Evolutionary conservation across 2,329 filamentous ascomycete species (phyloP).

Genomic region (Aspergillus terreus): DNA sequence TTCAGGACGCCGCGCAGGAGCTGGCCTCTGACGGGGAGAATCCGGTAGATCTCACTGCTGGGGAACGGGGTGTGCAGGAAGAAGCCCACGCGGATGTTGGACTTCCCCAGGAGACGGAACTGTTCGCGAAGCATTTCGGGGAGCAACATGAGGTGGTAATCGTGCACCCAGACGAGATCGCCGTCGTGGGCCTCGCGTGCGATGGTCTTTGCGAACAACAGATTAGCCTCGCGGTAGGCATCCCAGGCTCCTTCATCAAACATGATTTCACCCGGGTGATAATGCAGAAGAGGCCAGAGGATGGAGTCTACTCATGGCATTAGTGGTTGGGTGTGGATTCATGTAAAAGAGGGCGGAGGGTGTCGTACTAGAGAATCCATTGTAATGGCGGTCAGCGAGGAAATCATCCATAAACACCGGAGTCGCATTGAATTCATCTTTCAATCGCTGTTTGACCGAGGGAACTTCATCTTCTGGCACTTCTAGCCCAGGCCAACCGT

Average conservation of each 20-base stretch:
- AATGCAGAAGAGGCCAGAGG: constrained; percentile 94
- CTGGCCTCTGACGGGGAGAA: constrained; percentile 81
- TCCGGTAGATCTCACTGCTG: constrained; percentile 90
- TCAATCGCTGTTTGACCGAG: constrained; percentile 67
- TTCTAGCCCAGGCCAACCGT: constrained; percentile 90
- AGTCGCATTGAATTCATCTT: constrained; percentile 78
- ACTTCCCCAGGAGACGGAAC: constrained; percentile 64
- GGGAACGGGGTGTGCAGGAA: constrained; percentile 95
- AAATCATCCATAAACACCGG: constrained; percentile 89
- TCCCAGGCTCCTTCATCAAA: constrained; percentile 91
- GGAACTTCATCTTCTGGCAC: constrained; percentile 75
- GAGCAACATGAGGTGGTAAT: constrained; percentile 93
- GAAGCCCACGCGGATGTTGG: constrained; percentile 93
- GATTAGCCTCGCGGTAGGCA: constrained; percentile 86
- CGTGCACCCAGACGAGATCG: constrained; percentile 92
- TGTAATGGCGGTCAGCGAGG: constrained; percentile 88
- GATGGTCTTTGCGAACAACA: constrained; percentile 80
- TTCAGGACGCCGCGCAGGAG: constrained; percentile 80
- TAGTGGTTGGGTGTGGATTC: background rate
- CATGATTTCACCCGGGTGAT: constrained; percentile 93
- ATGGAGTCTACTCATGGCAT: constrained; percentile 66
- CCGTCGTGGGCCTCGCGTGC: constrained; percentile 81
- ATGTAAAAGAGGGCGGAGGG: background rate
- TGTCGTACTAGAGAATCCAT: constrained; percentile 82
- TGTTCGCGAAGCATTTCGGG: constrained; percentile 89